Conservation (phyloP, 148 eudicot genomes). For the Camellia sinensis region DNA sequence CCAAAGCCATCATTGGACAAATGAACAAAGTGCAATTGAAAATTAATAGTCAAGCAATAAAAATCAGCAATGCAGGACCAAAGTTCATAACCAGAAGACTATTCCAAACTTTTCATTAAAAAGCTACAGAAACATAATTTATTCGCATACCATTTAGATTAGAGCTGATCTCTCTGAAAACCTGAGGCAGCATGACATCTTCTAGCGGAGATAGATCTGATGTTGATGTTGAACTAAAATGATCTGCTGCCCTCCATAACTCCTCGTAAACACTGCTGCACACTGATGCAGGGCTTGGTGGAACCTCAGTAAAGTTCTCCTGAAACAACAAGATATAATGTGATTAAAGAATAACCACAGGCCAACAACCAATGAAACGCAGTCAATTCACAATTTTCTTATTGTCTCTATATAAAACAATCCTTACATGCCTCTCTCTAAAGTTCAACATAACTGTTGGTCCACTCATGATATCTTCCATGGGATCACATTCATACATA, state of each 20-base stretch:
- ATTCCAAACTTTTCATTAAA: not conserved
- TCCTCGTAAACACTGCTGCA: conserved; percentile 77
- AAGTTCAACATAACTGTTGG: too few relatives aligned
- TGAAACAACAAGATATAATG: conserved; percentile 15
- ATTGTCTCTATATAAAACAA: not conserved
- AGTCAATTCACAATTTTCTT: not conserved
- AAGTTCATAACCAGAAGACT: not conserved
- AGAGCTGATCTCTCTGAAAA: conserved; percentile 79
- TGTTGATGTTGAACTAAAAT: conserved; percentile 54
- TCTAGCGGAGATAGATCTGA: conserved; percentile 68
- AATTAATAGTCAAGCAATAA: not conserved
- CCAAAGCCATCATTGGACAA: too few relatives aligned
- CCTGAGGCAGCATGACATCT: conserved; percentile 52
- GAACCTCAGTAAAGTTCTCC: conserved; percentile 95
- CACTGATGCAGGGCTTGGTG: conserved; percentile 95
- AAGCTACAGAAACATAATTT: not conserved
- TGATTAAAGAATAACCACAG: not conserved
- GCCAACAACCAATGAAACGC: not conserved
- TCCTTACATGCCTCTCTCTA: conserved; percentile 43
- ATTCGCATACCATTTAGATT: conserved; percentile 64
- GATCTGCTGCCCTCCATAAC: conserved; percentile 63
- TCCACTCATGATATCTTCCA: too few relatives aligned
- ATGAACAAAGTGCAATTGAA: not conserved
- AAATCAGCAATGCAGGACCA: not conserved
- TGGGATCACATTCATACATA: too few relatives aligned